Conservation (phyloP, 352 stramenopile species). For the Phytophthora kernoviae region DNA sequence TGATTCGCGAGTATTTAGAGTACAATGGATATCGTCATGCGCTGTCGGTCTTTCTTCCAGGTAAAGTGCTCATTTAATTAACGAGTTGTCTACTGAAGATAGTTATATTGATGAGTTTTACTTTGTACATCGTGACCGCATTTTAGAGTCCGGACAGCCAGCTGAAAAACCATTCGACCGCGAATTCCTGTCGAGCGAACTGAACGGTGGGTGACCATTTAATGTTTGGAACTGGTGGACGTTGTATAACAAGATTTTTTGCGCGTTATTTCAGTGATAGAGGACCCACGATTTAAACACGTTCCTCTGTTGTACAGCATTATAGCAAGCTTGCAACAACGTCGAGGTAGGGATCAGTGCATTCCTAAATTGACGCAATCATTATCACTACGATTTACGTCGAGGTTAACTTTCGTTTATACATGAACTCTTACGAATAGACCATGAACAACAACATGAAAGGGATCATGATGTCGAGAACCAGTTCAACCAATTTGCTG, state of each 20-base stretch:
- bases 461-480: conserved; percentile 19
- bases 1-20: conserved; percentile 93
- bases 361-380: neutral
- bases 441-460: conserved; percentile 21
- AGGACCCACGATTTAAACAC: conserved; percentile 69
- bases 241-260: neutral
- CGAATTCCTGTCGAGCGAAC: conserved; percentile 81
- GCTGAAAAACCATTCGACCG: conserved; percentile 77
- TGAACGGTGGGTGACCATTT: conserved; percentile 51
- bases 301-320: conserved; percentile 88
- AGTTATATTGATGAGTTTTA: conserved; percentile 9
- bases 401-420: neutral
- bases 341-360: conserved; percentile 16
- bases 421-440: neutral
- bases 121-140: conserved; percentile 9
- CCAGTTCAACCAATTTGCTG: conserved; percentile 33
- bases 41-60: conserved; percentile 86
- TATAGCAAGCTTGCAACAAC: conserved; percentile 52
- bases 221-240: neutral
- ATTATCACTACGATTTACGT: too few relatives aligned
- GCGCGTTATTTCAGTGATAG: conserved; percentile 42
- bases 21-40: conserved; percentile 94
- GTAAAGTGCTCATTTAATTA: conserved; percentile 22
- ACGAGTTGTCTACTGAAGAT: neutral
- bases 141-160: conserved; percentile 83